Evolutionary conservation across 2,329 filamentous ascomycete genomes (phyloP).

Genomic region (Periconia macrospinosa): DNA sequence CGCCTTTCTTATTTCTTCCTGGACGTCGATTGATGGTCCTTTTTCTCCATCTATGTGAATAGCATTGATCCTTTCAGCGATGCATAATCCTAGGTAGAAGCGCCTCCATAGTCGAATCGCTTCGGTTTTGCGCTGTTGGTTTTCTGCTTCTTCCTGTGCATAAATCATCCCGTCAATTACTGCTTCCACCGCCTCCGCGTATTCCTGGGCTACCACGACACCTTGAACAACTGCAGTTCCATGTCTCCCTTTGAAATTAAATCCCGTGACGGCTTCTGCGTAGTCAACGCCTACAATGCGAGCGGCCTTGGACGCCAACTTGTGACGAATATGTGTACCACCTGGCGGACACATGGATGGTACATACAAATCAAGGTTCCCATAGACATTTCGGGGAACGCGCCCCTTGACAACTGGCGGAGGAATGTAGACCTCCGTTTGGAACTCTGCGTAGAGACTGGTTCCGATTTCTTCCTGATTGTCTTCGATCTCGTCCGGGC

Average conservation of each 20-base stretch:
- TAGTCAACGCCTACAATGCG: slow-evolving; percentile 79
- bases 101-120: slow-evolving; percentile 62
- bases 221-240: slow-evolving; percentile 84
- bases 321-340: slow-evolving; percentile 59
- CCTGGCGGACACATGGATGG: slow-evolving; percentile 66
- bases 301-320: slow-evolving; percentile 70
- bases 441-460: slow-evolving; percentile 61
- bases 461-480: slow-evolving; percentile 49
- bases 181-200: slow-evolving; percentile 69
- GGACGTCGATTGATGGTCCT: slow-evolving; percentile 28
- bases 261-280: slow-evolving; percentile 86
- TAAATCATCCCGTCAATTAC: slow-evolving; percentile 70
- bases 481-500: slow-evolving; percentile 35
- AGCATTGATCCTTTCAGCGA: slow-evolving; percentile 71
- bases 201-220: slow-evolving; percentile 73
- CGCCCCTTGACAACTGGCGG: slow-evolving; percentile 74
- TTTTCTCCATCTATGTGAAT: slow-evolving; percentile 41
- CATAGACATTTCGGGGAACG: slow-evolving; percentile 65
- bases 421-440: slow-evolving; percentile 72
- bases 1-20: slow-evolving; percentile 32
- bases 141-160: slow-evolving; percentile 64
- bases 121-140: slow-evolving; percentile 55
- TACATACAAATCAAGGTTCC: slow-evolving; percentile 66
- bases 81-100: slow-evolving; percentile 64
- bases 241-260: slow-evolving; percentile 81